Percentiles rank a stretch among this genome's conserved stretches.
These are phyloP conservation scores for Penicillium palitans DNA, from an alignment of 2,329 filamentous ascomycete species.

Conservation along the genomic window DNA sequence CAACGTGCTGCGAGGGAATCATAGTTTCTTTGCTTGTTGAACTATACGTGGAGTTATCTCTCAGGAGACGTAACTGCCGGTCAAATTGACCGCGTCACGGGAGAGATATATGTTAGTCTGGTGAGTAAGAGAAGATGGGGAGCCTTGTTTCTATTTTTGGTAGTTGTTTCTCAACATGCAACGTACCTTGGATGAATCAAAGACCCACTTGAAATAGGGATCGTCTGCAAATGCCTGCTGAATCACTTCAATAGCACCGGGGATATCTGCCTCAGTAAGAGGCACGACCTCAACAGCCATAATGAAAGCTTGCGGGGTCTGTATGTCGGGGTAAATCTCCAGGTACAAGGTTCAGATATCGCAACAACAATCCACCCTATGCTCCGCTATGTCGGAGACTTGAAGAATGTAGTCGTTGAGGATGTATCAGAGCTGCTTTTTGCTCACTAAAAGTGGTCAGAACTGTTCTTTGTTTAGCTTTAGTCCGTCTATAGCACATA, in stretches of 20 bases:
- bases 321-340: background rate
- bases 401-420: background rate
- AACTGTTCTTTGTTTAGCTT: background rate
- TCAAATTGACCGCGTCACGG: constrained; percentile 21
- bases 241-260: constrained; percentile 63
- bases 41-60: constrained; percentile 44
- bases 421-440: background rate
- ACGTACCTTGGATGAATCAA: constrained; percentile 57
- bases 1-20: constrained; percentile 65
- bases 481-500: background rate
- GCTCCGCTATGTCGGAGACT: background rate
- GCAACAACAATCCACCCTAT: background rate
- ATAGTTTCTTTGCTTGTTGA: constrained; percentile 61
- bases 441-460: background rate
- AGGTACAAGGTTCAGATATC: background rate
- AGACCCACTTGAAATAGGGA: constrained; percentile 68
- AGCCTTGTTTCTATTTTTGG: background rate
- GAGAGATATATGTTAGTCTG: constrained; percentile 23
- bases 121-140: too few relatives aligned
- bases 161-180: constrained; percentile 30
- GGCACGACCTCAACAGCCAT: constrained; percentile 58
- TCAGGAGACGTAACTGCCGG: constrained; percentile 10
- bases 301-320: background rate
- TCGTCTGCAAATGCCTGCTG: constrained; percentile 67
- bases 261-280: constrained; percentile 62